These are phyloP conservation scores for Exidia glandulosa DNA, from an alignment of 768 basidiomycete genomes.

Conservation along the genomic window DNA sequence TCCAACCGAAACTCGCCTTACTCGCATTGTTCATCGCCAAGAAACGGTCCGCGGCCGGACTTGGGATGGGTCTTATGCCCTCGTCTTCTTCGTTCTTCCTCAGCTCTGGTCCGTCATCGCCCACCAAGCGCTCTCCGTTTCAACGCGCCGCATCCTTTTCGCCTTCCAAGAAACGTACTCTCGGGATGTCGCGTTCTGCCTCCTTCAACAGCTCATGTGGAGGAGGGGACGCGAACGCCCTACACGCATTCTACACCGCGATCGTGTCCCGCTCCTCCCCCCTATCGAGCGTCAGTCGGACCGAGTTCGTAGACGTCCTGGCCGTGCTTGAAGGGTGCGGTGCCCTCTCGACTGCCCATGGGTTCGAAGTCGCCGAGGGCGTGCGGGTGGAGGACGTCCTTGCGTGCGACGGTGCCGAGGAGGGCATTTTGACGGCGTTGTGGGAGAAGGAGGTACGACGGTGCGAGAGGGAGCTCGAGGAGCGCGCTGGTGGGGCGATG, in stretches of 20 bases:
- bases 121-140: conserved; percentile 11
- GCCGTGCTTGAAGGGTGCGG: conserved; percentile 67
- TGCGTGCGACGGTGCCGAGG: not conserved
- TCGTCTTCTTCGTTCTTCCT: conserved; percentile 3
- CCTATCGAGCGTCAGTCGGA: conserved; percentile 58
- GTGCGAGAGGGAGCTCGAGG: not conserved
- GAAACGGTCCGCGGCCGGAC: conserved; percentile 46
- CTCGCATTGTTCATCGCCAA: conserved; percentile 53
- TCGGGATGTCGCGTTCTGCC: too few species aligned
- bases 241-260: conserved; percentile 53
- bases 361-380: not conserved
- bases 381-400: not conserved
- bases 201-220: too few species aligned
- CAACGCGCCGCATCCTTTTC: too few species aligned
- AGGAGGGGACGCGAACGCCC: conserved; percentile 48
- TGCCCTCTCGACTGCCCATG: not conserved
- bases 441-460: not conserved
- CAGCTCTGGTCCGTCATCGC: conserved; percentile 18
- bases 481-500: not conserved
- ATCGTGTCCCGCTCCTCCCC: conserved; percentile 44
- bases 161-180: too few species aligned
- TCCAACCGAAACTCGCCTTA: conserved; percentile 65
- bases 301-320: conserved; percentile 65
- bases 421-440: not conserved
- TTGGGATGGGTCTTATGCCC: conserved; percentile 34